A percentile compares a stretch with the other conserved stretches of the same genome.
Evolutionary conservation across 768 basidiomycete species (phyloP).

Genomic region (Pilatotrama ljubarskyi): DNA sequence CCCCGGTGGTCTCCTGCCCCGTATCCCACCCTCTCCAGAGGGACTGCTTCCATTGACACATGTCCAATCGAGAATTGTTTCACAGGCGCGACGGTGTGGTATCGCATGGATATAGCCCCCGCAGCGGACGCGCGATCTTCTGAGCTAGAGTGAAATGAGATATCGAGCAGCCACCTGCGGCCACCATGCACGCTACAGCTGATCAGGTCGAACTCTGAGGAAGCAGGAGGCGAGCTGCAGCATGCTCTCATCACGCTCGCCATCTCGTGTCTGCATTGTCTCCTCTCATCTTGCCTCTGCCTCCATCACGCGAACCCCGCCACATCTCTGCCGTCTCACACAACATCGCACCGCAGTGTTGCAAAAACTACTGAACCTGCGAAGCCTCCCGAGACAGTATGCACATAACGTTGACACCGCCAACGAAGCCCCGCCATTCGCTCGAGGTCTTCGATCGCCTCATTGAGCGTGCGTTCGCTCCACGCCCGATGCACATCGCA

Average conservation of each 20-base stretch:
- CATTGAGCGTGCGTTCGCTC: constrained; percentile 26
- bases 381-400: not conserved
- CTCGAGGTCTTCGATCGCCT: constrained; percentile 24
- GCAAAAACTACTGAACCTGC: not conserved
- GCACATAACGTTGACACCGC: constrained; percentile 10
- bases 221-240: constrained; percentile 9
- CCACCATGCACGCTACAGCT: constrained; percentile 5
- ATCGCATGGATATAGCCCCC: not conserved
- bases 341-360: too few species aligned
- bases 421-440: constrained; percentile 16
- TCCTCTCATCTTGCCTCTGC: not conserved
- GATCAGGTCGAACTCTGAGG: constrained; percentile 10
- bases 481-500: constrained; percentile 3
- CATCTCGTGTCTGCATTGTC: constrained; percentile 7
- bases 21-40: not conserved
- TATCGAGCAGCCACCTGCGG: not conserved
- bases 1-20: not conserved
- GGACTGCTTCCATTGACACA: not conserved
- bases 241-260: constrained; percentile 13
- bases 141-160: not conserved
- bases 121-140: not conserved
- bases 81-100: not conserved
- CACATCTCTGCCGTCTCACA: too few species aligned
- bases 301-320: not conserved
- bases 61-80: not conserved